A percentile compares a stretch with the other conserved stretches of the same genome.
These are phyloP conservation scores for Astrephomene gubernaculifera DNA, from an alignment of 139 green algal species.

Conservation along the genomic window DNA sequence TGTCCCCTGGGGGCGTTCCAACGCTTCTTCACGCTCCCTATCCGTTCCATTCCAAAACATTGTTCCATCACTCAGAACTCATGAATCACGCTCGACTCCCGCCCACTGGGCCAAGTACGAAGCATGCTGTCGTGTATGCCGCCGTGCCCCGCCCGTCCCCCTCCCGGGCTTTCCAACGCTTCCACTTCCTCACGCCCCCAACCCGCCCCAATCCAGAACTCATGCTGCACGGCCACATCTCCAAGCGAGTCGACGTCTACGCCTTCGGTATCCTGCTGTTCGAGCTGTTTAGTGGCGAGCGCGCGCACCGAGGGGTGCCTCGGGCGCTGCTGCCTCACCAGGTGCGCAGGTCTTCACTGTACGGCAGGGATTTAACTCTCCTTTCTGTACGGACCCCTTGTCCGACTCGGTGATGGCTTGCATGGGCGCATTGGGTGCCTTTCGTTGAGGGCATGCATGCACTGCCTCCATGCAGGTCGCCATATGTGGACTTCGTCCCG, in stretches of 20 bases:
- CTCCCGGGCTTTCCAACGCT: not conserved
- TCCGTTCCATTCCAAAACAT: not conserved
- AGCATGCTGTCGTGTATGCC: not conserved
- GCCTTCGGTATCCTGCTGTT: conserved; percentile 33
- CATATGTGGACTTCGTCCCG: conserved; percentile 32
- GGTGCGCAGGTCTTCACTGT: not conserved
- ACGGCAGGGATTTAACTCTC: too few species aligned
- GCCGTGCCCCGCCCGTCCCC: not conserved
- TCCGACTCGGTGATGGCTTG: too few species aligned
- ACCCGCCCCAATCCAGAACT: conserved; percentile 4
- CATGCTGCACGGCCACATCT: conserved; percentile 41
- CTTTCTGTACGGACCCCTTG: too few species aligned
- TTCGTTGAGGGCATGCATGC: not conserved
- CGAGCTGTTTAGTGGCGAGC: conserved; percentile 45
- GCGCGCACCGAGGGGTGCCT: conserved; percentile 39
- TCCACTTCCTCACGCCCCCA: not conserved
- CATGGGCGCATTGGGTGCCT: too few species aligned
- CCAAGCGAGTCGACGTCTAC: conserved; percentile 35
- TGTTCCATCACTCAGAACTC: not conserved
- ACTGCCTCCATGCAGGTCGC: conserved; percentile 21
- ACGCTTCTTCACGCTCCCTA: not conserved
- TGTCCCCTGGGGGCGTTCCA: too few species aligned
- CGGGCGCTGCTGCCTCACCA: conserved; percentile 27
- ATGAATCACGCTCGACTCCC: not conserved
- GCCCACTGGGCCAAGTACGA: not conserved